Percentiles rank a stretch among this genome's conserved stretches.
Conservation (phyloP, 805 yeast species). For the Wickerhamiella australiensis region DNA sequence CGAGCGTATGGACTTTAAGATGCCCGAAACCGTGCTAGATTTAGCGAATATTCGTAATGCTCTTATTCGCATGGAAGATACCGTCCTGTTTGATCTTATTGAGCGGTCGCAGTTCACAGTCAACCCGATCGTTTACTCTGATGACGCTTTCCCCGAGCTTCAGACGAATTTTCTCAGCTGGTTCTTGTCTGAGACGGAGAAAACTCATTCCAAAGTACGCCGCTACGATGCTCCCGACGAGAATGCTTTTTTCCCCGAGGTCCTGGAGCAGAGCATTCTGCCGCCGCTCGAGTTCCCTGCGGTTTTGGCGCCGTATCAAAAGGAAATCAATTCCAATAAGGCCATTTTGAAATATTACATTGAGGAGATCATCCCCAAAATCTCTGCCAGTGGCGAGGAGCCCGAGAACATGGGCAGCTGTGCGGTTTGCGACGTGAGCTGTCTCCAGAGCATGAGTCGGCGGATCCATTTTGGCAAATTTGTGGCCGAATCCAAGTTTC, state of each 20-base stretch:
- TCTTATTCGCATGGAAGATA: conserved; percentile 88
- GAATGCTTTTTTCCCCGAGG: conserved; percentile 70
- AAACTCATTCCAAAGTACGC: conserved; percentile 63
- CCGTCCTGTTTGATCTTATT: conserved; percentile 81
- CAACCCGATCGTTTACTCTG: conserved; percentile 61
- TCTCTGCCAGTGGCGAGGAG: conserved; percentile 56
- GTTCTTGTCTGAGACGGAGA: conserved; percentile 66
- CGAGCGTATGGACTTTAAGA: conserved; percentile 81
- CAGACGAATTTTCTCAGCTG: conserved; percentile 80
- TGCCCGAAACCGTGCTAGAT: conserved; percentile 71
- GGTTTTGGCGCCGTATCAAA: conserved; percentile 60
- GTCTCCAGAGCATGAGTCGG: conserved; percentile 76
- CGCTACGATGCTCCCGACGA: conserved; percentile 94
- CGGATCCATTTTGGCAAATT: conserved; percentile 94
- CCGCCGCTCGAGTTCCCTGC: conserved; percentile 73
- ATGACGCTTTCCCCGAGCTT: conserved; percentile 49
- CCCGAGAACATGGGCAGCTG: conserved; percentile 81
- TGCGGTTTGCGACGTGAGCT: conserved; percentile 71
- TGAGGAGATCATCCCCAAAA: conserved; percentile 58
- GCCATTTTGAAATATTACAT: conserved; percentile 60
- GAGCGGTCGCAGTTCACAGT: conserved; percentile 82
- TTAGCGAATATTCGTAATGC: conserved; percentile 72
- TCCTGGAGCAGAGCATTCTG: conserved; percentile 39
- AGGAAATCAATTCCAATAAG: conserved; percentile 62
- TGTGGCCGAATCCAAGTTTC: conserved; percentile 92